These are phyloP conservation scores for Pichia sp. DNA, from an alignment of 1,139 yeast species.

Conservation along the genomic window DNA sequence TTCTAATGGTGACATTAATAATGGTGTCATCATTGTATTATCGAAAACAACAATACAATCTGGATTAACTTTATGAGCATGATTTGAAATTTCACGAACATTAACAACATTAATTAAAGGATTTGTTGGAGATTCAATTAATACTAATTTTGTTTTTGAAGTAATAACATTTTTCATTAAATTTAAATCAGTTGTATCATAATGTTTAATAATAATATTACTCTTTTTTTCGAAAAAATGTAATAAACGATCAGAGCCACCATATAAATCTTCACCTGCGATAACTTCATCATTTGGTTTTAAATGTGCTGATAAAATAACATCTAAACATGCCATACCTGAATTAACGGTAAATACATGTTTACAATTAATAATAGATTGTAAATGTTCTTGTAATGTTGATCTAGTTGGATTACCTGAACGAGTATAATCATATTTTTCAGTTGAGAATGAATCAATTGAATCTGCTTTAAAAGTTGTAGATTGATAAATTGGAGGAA, in stretches of 20 bases:
- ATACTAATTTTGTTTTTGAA: slow-evolving; percentile 59
- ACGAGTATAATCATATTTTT: slow-evolving; percentile 84
- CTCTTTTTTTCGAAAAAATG: slow-evolving; percentile 64
- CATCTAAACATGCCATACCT: slow-evolving; percentile 91
- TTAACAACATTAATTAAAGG: slow-evolving; percentile 87
- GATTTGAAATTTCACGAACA: slow-evolving; percentile 54
- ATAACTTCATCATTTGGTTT: slow-evolving; percentile 77
- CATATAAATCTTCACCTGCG: slow-evolving; percentile 91
- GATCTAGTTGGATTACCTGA: slow-evolving; percentile 95
- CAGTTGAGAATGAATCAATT: slow-evolving; percentile 52
- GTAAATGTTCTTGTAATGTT: slow-evolving; percentile 67
- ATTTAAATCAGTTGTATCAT: slow-evolving; percentile 72
- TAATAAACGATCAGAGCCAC: slow-evolving; percentile 83
- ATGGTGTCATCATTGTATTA: slow-evolving; percentile 94
- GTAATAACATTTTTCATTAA: slow-evolving; percentile 50
- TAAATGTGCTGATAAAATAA: slow-evolving; percentile 58
- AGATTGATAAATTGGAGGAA: slow-evolving; percentile 84
- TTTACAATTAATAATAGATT: slow-evolving; percentile 67
- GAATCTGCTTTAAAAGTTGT: slow-evolving; percentile 88
- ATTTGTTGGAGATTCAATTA: slow-evolving; percentile 86
- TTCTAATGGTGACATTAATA: slow-evolving; percentile 76
- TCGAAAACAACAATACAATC: slow-evolving; percentile 76
- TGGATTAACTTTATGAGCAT: slow-evolving; percentile 65
- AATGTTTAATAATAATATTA: slow-evolving; percentile 65
- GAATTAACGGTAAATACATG: slow-evolving; percentile 76